Percentiles rank a stretch among this genome's conserved stretches.
phyloP scores from a whole-genome alignment of 176 grass and related monocot species.

The Alloteropsis semialata region DNA sequence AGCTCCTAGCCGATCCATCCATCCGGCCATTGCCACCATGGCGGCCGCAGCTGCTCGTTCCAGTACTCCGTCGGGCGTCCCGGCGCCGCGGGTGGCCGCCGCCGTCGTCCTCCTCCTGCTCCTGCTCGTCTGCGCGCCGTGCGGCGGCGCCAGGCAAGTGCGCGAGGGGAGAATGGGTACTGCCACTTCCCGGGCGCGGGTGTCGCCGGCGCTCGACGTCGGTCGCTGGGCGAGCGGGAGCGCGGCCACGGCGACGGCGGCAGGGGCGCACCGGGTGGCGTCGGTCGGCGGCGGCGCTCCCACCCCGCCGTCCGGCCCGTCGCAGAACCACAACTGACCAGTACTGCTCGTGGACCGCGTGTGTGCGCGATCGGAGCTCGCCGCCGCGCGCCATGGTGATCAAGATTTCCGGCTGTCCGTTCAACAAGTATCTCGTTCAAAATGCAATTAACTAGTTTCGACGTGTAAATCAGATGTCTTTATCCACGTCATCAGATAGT shows the following conservation, averaged over 20 bases:
- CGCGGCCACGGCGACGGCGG: not conserved
- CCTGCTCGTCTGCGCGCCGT: not conserved
- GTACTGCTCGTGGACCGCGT: no score
- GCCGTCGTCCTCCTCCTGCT: not conserved
- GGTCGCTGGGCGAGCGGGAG: not conserved
- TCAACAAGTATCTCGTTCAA: not conserved
- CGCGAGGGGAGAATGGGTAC: not conserved
- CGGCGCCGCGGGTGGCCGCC: not conserved
- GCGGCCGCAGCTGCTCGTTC: not conserved
- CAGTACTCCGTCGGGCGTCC: not conserved
- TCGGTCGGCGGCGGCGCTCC: not conserved
- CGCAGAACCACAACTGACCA: not conserved
- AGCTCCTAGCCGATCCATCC: not conserved
- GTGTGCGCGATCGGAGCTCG: not conserved
- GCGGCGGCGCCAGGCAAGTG: conserved; percentile 22
- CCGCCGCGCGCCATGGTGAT: not conserved
- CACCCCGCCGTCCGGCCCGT: conserved; percentile 34
- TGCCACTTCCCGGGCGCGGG: no score
- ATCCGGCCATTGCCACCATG: not conserved
- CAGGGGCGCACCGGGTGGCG: not conserved
- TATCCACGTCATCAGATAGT: not conserved
- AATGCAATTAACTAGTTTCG: not conserved
- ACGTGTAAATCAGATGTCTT: not conserved
- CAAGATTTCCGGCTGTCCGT: not conserved
- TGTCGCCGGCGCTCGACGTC: not conserved